Percentiles rank a stretch among this genome's conserved stretches.
Evolutionary conservation across 1,284 basidiomycete genomes (phyloP).

Genomic region (Apiotrichum brassicae): DNA sequence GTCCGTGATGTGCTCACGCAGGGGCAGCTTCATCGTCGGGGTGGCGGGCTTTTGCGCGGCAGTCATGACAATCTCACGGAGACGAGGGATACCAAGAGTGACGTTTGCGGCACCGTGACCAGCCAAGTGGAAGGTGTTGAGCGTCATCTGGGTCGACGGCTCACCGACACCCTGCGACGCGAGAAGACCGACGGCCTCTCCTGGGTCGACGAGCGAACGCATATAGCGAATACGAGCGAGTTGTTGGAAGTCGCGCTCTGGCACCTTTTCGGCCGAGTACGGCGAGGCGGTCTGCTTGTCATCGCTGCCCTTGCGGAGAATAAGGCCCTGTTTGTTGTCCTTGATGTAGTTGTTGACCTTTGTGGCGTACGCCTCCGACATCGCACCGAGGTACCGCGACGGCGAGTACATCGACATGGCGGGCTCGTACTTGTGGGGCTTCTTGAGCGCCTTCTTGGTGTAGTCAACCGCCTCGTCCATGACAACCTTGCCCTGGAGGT

Average conservation of each 20-base stretch:
- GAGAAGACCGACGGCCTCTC: constrained; percentile 92
- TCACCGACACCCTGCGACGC: constrained; percentile 99
- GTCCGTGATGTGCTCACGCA: constrained; percentile 54
- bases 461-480: constrained; percentile 63
- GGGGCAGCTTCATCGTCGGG: constrained; percentile 91
- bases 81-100: constrained; percentile 95
- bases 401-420: constrained; percentile 73
- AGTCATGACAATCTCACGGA: constrained; percentile 99
- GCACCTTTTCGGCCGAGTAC: constrained; percentile 29
- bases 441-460: constrained; percentile 88
- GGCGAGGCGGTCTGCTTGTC: constrained; percentile 49
- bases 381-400: constrained; percentile 74
- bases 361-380: constrained; percentile 85
- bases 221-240: constrained; percentile 88
- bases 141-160: constrained; percentile 99
- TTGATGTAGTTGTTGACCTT: constrained; percentile 76
- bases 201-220: constrained; percentile 89
- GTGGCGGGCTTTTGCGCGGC: constrained; percentile 95
- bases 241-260: constrained; percentile 61
- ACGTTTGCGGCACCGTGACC: constrained; percentile 99
- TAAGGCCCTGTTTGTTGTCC: constrained; percentile 67
- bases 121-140: constrained; percentile 99
- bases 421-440: constrained; percentile 61
- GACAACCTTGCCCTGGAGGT: constrained; percentile 59
- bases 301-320: constrained; percentile 53